phyloP scores from a whole-genome alignment of 352 stramenopile species.

The Phytophthora boehmeriae region DNA sequence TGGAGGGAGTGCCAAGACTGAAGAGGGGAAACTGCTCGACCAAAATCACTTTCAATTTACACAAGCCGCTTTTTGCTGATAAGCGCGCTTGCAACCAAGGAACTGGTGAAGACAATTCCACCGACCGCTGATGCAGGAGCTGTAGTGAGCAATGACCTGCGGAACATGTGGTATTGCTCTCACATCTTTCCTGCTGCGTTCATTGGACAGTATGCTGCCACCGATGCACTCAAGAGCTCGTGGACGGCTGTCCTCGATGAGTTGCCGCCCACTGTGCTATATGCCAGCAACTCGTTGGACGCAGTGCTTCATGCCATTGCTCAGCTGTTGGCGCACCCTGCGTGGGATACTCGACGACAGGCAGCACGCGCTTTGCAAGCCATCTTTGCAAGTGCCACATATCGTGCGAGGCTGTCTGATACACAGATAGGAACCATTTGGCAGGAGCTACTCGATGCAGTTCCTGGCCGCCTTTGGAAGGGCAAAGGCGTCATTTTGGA shows the following conservation, averaged over 20 bases:
- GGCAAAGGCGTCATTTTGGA: conserved; percentile 81
- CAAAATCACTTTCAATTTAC: conserved; percentile 31
- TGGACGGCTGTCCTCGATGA: conserved; percentile 73
- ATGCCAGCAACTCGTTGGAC: conserved; percentile 53
- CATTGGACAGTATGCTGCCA: conserved; percentile 71
- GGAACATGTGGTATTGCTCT: conserved; percentile 67
- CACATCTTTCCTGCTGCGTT: conserved; percentile 78
- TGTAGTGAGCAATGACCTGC: conserved; percentile 43
- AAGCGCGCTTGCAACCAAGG: conserved; percentile 69
- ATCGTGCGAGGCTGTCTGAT: conserved; percentile 46
- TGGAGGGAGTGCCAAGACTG: conserved; percentile 3
- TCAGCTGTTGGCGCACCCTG: conserved; percentile 61
- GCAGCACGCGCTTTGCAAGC: conserved; percentile 66
- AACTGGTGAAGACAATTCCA: conserved; percentile 67
- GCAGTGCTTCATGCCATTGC: conserved; percentile 47
- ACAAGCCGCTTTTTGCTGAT: conserved; percentile 73
- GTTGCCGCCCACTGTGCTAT: conserved; percentile 66
- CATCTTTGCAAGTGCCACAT: conserved; percentile 55
- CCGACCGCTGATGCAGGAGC: conserved; percentile 44
- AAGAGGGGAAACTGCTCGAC: conserved; percentile 5
- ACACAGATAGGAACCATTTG: conserved; percentile 60
- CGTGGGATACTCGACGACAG: conserved; percentile 79
- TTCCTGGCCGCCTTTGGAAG: conserved; percentile 76
- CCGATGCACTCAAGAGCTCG: conserved; percentile 44
- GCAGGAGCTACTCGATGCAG: conserved; percentile 46